Base-by-base conservation (phyloP, 2,329 filamentous ascomycete species). In the Coniella lustricola region DNA sequence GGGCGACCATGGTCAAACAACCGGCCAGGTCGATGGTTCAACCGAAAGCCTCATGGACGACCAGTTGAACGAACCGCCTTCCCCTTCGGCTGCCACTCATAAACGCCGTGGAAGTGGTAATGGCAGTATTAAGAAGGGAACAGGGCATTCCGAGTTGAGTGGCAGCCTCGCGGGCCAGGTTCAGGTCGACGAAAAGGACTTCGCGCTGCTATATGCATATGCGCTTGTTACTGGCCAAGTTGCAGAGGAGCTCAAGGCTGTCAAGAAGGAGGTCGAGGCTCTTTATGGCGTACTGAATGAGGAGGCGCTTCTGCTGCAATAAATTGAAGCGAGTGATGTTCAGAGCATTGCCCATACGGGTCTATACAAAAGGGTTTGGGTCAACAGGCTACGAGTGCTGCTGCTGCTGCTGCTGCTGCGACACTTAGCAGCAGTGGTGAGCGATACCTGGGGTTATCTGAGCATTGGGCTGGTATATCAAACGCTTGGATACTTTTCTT, bases 151-250 rank as follows among this genome's bases (percentile, higher is more conserved):
- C 4, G 55, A 54, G 47, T 52, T 43, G 14, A 57, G 52, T 25
- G 55, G 56, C 17, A 61, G 59, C 7, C 53, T 58, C 12, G 55
- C 63, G 31, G 59, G 64, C 36, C 57, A 65, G 25, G 62, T 71
- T 13, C 59, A 64, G 14, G 73, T 82, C 1, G 82, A 81, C 54
- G 86, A 90, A 63, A 79, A 81, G 54, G 93, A 98, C 62, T 97
- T 93, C 64, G 90, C 91, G 54, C 70, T 97, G 56, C 68, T 97
- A 37, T 98, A 97, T 68, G 90, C 91, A 16, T 98, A 95, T 68
- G 88, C 79, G 3, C 68, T 86, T 38, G 80, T 85, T 41, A 84
- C 82, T 7, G 75, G 79, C 37, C 81, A 84, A 64, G 75, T 86
- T 18, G 79, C 80, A 1, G 79, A 81, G 47, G 82, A 85, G 64